Conservation (phyloP, 345 rosid genomes). For the Sonneratia caseolaris region DNA sequence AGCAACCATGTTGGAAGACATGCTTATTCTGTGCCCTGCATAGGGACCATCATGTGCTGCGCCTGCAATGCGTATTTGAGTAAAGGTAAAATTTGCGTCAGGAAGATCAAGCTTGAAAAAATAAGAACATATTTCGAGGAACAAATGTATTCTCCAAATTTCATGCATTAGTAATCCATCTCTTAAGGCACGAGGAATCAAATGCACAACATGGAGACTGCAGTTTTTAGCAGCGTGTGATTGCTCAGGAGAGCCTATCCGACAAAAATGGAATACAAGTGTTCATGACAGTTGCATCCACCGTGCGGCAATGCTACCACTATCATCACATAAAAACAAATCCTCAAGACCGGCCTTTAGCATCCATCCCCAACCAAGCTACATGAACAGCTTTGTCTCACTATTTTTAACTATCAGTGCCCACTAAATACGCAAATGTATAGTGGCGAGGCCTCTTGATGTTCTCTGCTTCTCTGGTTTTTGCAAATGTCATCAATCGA, state of each 20-base stretch:
- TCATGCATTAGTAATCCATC: not conserved
- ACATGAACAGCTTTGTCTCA: not conserved
- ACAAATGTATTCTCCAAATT: not conserved
- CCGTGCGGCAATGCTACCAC: not conserved
- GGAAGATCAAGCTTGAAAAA: constrained; percentile 1
- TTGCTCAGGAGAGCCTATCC: not conserved
- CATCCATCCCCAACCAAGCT: not conserved
- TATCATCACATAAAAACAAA: not conserved
- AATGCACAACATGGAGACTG: not conserved
- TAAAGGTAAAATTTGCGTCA: not conserved
- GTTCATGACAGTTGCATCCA: not conserved
- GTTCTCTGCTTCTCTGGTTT: not conserved
- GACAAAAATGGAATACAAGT: not conserved
- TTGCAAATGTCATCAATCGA: not conserved
- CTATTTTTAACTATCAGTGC: not conserved
- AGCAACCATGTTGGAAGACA: not conserved
- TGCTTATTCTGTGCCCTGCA: constrained; percentile 49
- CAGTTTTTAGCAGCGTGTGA: not conserved
- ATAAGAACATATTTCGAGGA: not conserved
- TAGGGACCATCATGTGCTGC: constrained; percentile 57
- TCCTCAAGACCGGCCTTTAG: not conserved
- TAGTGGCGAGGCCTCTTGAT: not conserved
- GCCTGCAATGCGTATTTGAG: constrained; percentile 26
- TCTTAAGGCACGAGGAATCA: not conserved
- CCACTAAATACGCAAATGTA: not conserved